Evolutionary conservation across 2,329 filamentous ascomycete species (phyloP).

Genomic region (Neopestalotiopsis sp.): DNA sequence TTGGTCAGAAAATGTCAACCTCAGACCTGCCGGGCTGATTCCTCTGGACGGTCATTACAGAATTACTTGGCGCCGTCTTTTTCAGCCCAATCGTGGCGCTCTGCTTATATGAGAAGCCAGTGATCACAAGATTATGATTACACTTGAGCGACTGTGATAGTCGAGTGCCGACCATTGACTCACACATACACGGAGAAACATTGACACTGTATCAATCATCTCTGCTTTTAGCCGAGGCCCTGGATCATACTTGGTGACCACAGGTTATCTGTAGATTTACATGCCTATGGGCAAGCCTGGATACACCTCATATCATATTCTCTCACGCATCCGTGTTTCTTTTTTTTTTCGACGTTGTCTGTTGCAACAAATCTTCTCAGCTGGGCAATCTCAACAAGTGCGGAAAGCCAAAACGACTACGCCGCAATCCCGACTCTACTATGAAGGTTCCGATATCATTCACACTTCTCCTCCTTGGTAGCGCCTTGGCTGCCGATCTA

Average conservation of each 20-base stretch:
- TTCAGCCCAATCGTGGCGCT: background rate
- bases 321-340: background rate
- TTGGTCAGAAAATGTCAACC: background rate
- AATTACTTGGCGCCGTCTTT: background rate
- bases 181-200: background rate
- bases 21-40: background rate
- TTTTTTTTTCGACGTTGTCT: background rate
- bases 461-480: background rate
- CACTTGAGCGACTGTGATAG: background rate
- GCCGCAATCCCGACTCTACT: background rate
- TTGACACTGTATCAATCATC: background rate
- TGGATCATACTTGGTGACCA: background rate
- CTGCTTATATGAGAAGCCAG: background rate
- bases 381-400: background rate
- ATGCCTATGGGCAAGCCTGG: background rate
- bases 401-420: background rate
- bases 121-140: background rate
- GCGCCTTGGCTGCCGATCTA: background rate
- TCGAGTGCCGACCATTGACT: background rate
- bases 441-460: background rate
- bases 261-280: background rate
- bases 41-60: background rate
- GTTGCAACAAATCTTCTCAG: background rate
- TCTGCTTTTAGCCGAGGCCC: background rate
- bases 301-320: background rate